Evolutionary conservation across 2,329 filamentous ascomycete genomes (phyloP).

Genomic region (Penicillium sp.): DNA sequence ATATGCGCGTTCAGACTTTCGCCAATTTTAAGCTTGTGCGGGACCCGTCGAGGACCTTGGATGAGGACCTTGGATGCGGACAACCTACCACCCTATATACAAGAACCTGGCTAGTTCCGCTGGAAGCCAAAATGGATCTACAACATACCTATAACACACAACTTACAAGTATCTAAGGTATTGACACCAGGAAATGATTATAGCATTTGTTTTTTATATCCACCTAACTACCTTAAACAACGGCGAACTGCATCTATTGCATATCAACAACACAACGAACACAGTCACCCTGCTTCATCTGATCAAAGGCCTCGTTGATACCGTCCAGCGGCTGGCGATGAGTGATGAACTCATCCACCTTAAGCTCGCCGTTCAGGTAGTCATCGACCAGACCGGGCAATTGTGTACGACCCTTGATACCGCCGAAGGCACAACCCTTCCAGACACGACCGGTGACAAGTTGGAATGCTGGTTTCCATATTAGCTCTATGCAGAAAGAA

Average conservation of each 20-base stretch:
- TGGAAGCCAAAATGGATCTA: not conserved
- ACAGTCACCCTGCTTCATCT: slow-evolving; percentile 96
- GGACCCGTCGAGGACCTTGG: not conserved
- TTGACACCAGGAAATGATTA: slow-evolving; percentile 10
- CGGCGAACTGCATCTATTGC: slow-evolving; percentile 27
- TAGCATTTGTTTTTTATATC: too few species aligned
- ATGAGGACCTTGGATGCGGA: slow-evolving; percentile 22
- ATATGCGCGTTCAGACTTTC: too few species aligned
- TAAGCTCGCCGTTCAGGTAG: slow-evolving; percentile 83
- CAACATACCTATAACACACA: too few species aligned
- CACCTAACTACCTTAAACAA: too few species aligned
- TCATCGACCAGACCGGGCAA: slow-evolving; percentile 81
- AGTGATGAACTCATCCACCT: slow-evolving; percentile 99
- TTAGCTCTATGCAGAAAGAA: slow-evolving; percentile 8
- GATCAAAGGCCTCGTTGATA: slow-evolving; percentile 86
- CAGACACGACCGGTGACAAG: slow-evolving; percentile 95
- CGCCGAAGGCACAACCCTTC: slow-evolving; percentile 97
- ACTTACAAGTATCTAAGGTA: too few species aligned
- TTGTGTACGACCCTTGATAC: slow-evolving; percentile 95
- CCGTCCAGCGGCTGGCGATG: slow-evolving; percentile 77
- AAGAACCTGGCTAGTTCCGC: too few species aligned
- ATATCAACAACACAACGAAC: slow-evolving; percentile 87
- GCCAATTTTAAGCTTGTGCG: slow-evolving; percentile 16
- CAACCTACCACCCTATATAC: too few species aligned
- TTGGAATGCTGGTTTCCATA: slow-evolving; percentile 80